Conservation (phyloP, 148 eudicot species). For the Amaranthus hypochondriacus region DNA sequence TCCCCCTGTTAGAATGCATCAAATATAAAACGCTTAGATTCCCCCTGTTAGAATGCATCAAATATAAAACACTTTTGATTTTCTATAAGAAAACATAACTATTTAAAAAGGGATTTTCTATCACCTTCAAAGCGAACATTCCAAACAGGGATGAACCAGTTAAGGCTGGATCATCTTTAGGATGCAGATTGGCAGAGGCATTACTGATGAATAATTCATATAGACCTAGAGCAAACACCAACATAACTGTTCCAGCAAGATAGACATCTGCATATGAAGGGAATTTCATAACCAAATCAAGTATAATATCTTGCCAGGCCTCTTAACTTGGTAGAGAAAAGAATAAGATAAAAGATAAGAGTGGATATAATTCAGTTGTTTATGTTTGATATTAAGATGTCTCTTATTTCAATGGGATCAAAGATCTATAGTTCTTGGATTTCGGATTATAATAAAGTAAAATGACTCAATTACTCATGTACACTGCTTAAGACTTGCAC, state of each 20-base stretch:
- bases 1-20: neutral
- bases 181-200: slow-evolving; percentile 43
- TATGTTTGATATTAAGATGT: too few species aligned
- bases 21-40: neutral
- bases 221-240: slow-evolving; percentile 93
- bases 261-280: slow-evolving; percentile 68
- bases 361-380: too few species aligned
- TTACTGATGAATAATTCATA: slow-evolving; percentile 87
- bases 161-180: slow-evolving; percentile 66
- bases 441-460: too few species aligned
- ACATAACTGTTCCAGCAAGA: slow-evolving; percentile 96
- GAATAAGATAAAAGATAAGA: too few species aligned
- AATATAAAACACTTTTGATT: neutral
- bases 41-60: neutral
- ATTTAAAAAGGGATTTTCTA: neutral
- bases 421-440: too few species aligned
- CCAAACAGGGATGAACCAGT: slow-evolving; percentile 91
- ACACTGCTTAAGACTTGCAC: too few species aligned
- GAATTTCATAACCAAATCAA: slow-evolving; percentile 1
- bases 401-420: too few species aligned
- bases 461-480: too few species aligned
- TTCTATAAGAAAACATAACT: neutral
- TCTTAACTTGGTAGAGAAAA: too few species aligned
- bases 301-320: neutral
- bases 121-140: slow-evolving; percentile 93